A percentile compares a stretch with the other conserved stretches of the same genome.
Evolutionary conservation across 2,329 filamentous ascomycete genomes (phyloP).

Genomic region (Colletotrichum sp.): DNA sequence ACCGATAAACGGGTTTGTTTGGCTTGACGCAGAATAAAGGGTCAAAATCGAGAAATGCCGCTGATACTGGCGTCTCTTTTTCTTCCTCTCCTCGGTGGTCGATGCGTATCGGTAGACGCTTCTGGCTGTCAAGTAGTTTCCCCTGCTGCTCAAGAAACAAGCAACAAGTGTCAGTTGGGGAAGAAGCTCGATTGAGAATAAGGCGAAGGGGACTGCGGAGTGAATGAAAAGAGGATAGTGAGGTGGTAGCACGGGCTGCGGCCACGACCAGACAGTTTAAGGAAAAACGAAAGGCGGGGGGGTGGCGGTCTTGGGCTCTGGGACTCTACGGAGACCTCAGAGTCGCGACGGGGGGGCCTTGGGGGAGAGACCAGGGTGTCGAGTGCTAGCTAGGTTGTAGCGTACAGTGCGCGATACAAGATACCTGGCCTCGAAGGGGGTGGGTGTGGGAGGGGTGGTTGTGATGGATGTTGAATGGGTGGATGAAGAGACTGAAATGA

Average conservation of each 20-base stretch:
- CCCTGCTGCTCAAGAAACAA: conserved; percentile 41
- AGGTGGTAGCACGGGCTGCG: conserved; percentile 53
- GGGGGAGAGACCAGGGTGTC: conserved; percentile 9
- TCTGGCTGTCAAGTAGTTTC: conserved; percentile 33
- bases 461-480: not conserved
- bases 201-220: conserved; percentile 52
- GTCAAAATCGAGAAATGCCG: not conserved
- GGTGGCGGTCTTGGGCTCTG: conserved; percentile 26
- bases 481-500: not conserved
- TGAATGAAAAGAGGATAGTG: conserved; percentile 56
- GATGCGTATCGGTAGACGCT: conserved; percentile 7
- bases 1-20: conserved; percentile 20
- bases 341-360: conserved; percentile 12
- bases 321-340: conserved; percentile 1
- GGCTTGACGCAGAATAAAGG: conserved; percentile 32
- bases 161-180: conserved; percentile 41
- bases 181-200: conserved; percentile 35
- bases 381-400: conserved; percentile 16
- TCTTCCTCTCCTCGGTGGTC: not conserved
- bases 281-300: conserved; percentile 33
- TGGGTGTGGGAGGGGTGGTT: not conserved
- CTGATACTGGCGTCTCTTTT: not conserved
- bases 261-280: conserved; percentile 45
- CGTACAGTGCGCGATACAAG: conserved; percentile 9
- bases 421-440: conserved; percentile 3